Conservation (phyloP, 1,284 basidiomycete genomes). For the Cryptococcus amylolentus region DNA sequence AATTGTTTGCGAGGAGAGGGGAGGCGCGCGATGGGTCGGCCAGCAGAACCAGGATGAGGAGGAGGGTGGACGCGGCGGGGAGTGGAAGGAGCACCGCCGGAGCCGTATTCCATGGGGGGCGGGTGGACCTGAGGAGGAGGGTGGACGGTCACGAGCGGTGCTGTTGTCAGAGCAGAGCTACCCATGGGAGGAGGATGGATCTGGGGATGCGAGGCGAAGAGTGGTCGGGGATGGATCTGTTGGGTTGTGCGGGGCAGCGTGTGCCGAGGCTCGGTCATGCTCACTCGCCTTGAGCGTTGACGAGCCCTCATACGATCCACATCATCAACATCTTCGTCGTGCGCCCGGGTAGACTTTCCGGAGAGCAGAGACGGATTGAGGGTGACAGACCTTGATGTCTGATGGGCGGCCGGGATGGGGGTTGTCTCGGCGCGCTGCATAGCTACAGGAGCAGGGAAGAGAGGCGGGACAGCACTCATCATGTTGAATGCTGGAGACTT, state of each 20-base stretch:
- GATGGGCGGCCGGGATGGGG: slow-evolving; percentile 17
- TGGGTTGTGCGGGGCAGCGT: slow-evolving; percentile 10
- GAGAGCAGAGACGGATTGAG: background rate
- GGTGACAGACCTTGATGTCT: background rate
- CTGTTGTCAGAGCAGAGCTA: slow-evolving; percentile 20
- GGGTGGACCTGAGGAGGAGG: slow-evolving; percentile 28
- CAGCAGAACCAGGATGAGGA: slow-evolving; percentile 21
- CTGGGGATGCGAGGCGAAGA: background rate
- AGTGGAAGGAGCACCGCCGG: slow-evolving; percentile 6
- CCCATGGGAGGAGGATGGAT: background rate
- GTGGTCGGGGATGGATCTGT: slow-evolving; percentile 15
- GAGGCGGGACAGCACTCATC: slow-evolving; percentile 5
- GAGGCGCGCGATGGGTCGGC: slow-evolving; percentile 31
- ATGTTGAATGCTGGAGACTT: slow-evolving; percentile 11
- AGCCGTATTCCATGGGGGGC: slow-evolving; percentile 23
- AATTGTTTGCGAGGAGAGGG: slow-evolving; percentile 23
- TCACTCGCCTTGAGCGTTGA: slow-evolving; percentile 14
- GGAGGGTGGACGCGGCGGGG: slow-evolving; percentile 33
- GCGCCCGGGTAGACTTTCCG: background rate
- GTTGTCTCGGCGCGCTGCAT: slow-evolving; percentile 34
- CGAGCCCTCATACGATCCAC: background rate
- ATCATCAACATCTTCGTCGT: background rate
- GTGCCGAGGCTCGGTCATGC: slow-evolving; percentile 18
- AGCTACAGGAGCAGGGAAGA: slow-evolving; percentile 5
- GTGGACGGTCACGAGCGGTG: slow-evolving; percentile 31